Evolutionary conservation across 371 early-diverging fungal genomes (phyloP), one percentile per base, ranked within the genome.

Genomic region (Homolaphlyctis polyrhiza): DNA sequence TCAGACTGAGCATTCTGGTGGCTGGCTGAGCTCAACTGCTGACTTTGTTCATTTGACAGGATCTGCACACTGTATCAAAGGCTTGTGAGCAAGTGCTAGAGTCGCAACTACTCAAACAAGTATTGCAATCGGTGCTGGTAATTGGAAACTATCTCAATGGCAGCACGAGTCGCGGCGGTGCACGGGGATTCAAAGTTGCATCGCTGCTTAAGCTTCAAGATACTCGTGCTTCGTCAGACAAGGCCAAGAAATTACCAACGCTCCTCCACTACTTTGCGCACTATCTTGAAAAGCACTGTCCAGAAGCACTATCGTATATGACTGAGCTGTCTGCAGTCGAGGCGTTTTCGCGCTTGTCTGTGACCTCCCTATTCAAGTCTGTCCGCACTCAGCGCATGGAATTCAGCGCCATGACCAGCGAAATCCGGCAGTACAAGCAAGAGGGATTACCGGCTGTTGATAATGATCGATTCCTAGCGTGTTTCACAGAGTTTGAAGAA

Each of bases 131-230:
- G 0, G 82, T 91, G 2, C 75, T 94, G 36, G 77, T 86, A 1
- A 77, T 94, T 63, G 94, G 94, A 1, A 94, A 94, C 69, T 88
- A 86, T 63, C 61, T 94, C 57, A 94, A 94, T 69, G 85, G 80
- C 13, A 78, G 85, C 29, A 85, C 89, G 8, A 87, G 87, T 70
- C 84, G 94, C 28, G 94, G 94, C 21, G 86, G 89, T 68, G 92
- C 94, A 1, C 78, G 78, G 65, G 92, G 92, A 0, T 94, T 91
- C 70, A 79, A 82, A 58, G 64, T 94, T 25, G 87, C 89, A 43
- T 85, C 86, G 0, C 66, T 93, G 11, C 71, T 87, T 25, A 85
- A 85, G 86, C 83, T 92, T 70, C 78, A 35, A 25, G 55, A 55
- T 25, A 55, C 55, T 18, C 30, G 83, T 59, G 87, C 89, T 1